These are phyloP conservation scores for Vitis hybrid DNA, from an alignment of 177 flowering plant genomes.

Conservation along the genomic window DNA sequence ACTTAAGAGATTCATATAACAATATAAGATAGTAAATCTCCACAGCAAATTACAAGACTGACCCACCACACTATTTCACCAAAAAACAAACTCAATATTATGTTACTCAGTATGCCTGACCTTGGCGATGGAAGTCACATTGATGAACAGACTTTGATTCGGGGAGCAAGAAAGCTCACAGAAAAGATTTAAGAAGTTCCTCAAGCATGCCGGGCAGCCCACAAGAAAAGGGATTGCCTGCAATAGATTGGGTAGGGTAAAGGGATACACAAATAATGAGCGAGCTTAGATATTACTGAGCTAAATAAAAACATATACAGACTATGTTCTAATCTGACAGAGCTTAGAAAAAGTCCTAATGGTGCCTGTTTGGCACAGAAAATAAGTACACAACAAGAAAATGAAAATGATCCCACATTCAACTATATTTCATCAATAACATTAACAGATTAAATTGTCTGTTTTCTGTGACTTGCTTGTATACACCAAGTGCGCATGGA, in stretches of 20 bases:
- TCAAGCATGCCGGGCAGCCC: conserved; percentile 95
- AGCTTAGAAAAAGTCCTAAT: background rate
- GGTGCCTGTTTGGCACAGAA: background rate
- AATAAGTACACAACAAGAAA: background rate
- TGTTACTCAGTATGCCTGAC: conserved; percentile 34
- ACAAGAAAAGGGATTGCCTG: conserved; percentile 94
- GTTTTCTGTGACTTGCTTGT: too few species aligned
- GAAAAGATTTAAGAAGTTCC: conserved; percentile 87
- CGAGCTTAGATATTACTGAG: background rate
- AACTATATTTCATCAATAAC: too few species aligned
- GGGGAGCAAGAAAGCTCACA: conserved; percentile 94
- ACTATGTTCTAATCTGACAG: background rate
- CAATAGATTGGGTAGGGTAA: conserved; percentile 13
- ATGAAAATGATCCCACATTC: too few species aligned
- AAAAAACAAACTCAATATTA: background rate
- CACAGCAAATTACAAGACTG: background rate
- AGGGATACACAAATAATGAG: too few species aligned
- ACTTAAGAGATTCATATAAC: background rate
- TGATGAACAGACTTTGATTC: conserved; percentile 83
- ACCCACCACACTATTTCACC: background rate
- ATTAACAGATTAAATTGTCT: too few species aligned
- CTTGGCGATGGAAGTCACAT: conserved; percentile 74
- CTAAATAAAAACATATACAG: background rate
- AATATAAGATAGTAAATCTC: background rate
- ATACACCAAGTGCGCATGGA: too few species aligned